Evolutionary conservation across 78 protist species (phyloP).

Genomic region (Dictyostelium intermedium): DNA sequence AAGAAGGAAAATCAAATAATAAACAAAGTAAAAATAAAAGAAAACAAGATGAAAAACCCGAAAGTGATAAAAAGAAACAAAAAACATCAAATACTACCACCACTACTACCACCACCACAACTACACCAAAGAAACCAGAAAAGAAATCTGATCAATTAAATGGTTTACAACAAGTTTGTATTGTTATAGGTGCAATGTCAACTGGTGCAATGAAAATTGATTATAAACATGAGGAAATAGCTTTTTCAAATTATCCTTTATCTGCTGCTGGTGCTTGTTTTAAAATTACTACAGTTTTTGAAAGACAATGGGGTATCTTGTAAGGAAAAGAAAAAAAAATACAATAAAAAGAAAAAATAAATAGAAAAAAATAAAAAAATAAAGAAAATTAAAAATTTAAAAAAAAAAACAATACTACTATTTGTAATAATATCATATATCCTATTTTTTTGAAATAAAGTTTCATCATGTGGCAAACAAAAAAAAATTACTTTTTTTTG

Average conservation of each 20-base stretch:
- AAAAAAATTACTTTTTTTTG: no score
- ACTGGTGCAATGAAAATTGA: slow-evolving; percentile 88
- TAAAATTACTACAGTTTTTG: slow-evolving; percentile 88
- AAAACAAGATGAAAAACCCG: slow-evolving; percentile 1
- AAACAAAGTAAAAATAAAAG: slow-evolving; percentile 5
- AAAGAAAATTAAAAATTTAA: no score
- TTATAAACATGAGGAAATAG: slow-evolving; percentile 84
- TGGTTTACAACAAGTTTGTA: slow-evolving; percentile 73
- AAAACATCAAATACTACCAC: slow-evolving; percentile 2
- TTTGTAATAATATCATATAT: no score
- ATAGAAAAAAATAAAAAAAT: no score
- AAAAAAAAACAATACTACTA: no score
- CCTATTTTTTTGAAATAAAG: no score
- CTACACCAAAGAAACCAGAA: not conserved
- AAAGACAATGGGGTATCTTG: slow-evolving; percentile 89
- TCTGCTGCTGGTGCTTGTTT: slow-evolving; percentile 90
- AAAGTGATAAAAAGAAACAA: slow-evolving; percentile 5
- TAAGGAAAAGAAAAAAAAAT: slow-evolving; percentile 8
- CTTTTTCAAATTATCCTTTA: slow-evolving; percentile 91
- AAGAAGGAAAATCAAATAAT: not conserved
- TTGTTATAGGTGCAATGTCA: slow-evolving; percentile 93
- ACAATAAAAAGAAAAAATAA: no score
- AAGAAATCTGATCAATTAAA: slow-evolving; percentile 26
- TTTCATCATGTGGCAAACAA: no score
- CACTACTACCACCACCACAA: not conserved